Evolutionary conservation across 352 stramenopile species (phyloP), one percentile per base, ranked within the genome.

Genomic region (Saprolegnia diclina): DNA sequence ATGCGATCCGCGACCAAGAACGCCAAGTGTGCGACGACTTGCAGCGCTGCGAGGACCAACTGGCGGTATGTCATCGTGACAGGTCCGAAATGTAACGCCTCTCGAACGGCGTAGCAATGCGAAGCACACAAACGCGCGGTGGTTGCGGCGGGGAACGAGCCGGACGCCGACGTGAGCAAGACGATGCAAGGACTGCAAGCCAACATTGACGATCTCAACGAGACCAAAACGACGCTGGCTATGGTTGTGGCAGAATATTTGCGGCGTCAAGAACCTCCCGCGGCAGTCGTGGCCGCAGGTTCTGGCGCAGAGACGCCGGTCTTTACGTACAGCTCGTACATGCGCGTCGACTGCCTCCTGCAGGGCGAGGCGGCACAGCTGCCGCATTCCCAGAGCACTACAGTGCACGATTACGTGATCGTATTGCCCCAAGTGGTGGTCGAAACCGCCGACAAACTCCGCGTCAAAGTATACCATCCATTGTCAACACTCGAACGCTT

Each of bases 401-500:
- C 29, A 42, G 4, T 64, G 26, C 56, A 74, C 21, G 79, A 85
- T 50, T 53, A 65, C 9, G 83, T 87, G 50, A 22, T 83, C 9
- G 45, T 87, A 3, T 63, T 87, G 0, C 79, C 79, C 26, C 78
- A 77, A 9, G 77, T 81, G 4, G 74, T 85, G 5, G 77, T 85
- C 2, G 75, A 71, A 37, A 73, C 81, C 0, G 76, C 79, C 1
- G 79, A 87, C 54, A 45, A 76, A 5, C 35, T 87, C 37, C 78
- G 79, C 2, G 77, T 76, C 6, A 80, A 75, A n/a, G 55, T 63
- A 48, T 29, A 18, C 6, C 11, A 5, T n/a, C 13, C 2, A n/a
- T 3, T 14, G 42, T 4, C 13, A 14, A 7, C 4, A n/a, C 11
- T 10, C 7, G 2, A 10, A n/a, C 1, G 4, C 42, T 48, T 48